phyloP scores from a whole-genome alignment of 371 early-diverging fungal genomes.

The Syncephalastrum racemosum region DNA sequence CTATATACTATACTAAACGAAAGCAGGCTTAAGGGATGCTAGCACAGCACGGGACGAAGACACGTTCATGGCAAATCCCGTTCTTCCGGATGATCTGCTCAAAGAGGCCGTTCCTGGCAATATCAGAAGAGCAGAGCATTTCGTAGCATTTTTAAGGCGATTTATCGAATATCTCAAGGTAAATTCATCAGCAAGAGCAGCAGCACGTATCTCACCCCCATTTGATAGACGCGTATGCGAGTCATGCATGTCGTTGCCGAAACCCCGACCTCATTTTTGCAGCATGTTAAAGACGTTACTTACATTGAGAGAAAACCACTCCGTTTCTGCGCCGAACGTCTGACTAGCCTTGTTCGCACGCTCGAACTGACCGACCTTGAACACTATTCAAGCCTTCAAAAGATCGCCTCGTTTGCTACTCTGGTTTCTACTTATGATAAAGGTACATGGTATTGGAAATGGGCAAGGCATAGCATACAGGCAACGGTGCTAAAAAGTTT shows the following conservation, averaged over 20 bases:
- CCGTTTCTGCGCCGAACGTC: constrained; percentile 92
- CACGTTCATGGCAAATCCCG: constrained; percentile 76
- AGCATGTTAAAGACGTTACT: constrained; percentile 91
- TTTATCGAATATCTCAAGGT: constrained; percentile 99
- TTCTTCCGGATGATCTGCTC: constrained; percentile 91
- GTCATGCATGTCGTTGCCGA: constrained; percentile 98
- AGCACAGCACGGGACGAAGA: constrained; percentile 73
- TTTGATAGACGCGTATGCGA: constrained; percentile 85
- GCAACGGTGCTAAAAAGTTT: neutral
- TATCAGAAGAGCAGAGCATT: constrained; percentile 97
- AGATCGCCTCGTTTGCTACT: constrained; percentile 95
- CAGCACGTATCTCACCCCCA: neutral
- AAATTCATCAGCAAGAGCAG: constrained; percentile 4
- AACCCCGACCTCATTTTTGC: constrained; percentile 89
- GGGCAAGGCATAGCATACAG: neutral
- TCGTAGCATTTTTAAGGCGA: constrained; percentile 94
- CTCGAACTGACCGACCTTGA: constrained; percentile 91
- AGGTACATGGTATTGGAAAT: constrained; percentile 42
- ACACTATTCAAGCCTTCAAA: constrained; percentile 81
- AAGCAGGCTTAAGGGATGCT: constrained; percentile 72
- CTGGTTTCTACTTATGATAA: constrained; percentile 95
- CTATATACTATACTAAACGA: neutral
- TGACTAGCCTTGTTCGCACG: constrained; percentile 87
- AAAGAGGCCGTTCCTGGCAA: constrained; percentile 98
- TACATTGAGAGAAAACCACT: constrained; percentile 94